These are phyloP conservation scores for Echeveria elegans DNA, from an alignment of 164 flowering plant species.

Conservation along the genomic window DNA sequence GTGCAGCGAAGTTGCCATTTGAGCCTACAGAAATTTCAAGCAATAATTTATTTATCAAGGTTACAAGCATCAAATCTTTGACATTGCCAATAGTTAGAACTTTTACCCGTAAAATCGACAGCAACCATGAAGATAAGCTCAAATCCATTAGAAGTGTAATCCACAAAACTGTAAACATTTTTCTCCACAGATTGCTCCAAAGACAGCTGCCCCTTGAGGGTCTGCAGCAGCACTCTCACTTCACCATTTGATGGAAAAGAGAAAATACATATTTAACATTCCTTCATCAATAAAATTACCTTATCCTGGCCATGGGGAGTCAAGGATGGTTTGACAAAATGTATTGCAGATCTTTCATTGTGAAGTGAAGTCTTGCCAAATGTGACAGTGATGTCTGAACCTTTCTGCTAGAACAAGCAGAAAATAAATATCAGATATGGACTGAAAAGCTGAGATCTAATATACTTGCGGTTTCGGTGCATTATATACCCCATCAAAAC, in stretches of 20 bases:
- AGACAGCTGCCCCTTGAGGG: conserved; percentile 64
- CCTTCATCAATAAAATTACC: conserved; percentile 17
- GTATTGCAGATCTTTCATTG: conserved; percentile 37
- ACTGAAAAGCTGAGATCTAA: neutral
- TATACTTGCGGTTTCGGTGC: neutral
- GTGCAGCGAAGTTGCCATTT: conserved; percentile 85
- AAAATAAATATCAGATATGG: neutral
- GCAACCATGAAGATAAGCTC: conserved; percentile 95
- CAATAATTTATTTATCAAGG: neutral
- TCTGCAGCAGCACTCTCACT: conserved; percentile 22
- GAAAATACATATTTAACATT: neutral
- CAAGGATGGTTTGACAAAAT: conserved; percentile 40
- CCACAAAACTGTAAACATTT: conserved; percentile 59
- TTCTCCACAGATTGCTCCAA: conserved; percentile 63
- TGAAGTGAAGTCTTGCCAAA: conserved; percentile 51
- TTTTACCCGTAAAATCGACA: conserved; percentile 83
- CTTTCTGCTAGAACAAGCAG: conserved; percentile 29
- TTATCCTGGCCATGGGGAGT: conserved; percentile 30
- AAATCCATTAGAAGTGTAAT: conserved; percentile 83
- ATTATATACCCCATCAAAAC: conserved; percentile 57
- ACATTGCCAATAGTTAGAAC: neutral
- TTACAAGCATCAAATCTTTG: neutral
- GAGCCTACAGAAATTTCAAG: conserved; percentile 43
- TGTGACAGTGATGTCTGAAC: conserved; percentile 61
- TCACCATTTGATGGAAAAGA: neutral